These are phyloP conservation scores for Nepenthes gracilis DNA, from an alignment of 148 eudicot genomes.

Conservation along the genomic window DNA sequence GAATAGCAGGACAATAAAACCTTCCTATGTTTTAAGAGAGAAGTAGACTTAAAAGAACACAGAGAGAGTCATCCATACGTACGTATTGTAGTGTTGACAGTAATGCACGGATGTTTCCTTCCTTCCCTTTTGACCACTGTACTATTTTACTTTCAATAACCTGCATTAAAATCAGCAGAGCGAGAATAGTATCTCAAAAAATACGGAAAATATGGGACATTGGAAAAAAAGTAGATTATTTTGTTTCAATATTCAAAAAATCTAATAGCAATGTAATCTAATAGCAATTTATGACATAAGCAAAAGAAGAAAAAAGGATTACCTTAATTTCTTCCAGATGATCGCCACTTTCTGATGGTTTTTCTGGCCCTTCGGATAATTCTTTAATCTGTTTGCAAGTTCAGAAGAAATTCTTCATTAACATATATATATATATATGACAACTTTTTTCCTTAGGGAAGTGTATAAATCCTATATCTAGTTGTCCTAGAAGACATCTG, in stretches of 20 bases:
- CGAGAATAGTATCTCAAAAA: background rate
- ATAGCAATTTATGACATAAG: background rate
- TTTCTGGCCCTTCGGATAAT: constrained; percentile 19
- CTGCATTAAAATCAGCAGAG: constrained; percentile 21
- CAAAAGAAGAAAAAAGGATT: constrained; percentile 4
- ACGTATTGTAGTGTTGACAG: constrained; percentile 89
- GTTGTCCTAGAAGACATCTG: background rate
- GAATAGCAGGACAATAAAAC: too few species aligned
- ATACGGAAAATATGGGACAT: background rate
- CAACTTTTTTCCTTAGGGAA: too few species aligned
- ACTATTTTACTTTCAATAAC: constrained; percentile 41
- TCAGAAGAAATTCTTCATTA: background rate
- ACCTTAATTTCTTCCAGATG: constrained; percentile 35
- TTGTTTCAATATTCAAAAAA: background rate
- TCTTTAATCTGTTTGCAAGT: constrained; percentile 30
- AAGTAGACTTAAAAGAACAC: too few species aligned
- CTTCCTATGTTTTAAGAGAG: too few species aligned
- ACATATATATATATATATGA: too few species aligned
- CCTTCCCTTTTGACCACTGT: constrained; percentile 82
- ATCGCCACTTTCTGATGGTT: constrained; percentile 14
- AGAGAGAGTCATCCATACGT: constrained; percentile 8
- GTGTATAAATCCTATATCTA: background rate
- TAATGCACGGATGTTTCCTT: constrained; percentile 81
- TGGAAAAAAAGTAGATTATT: background rate
- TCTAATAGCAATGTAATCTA: background rate